phyloP scores from a whole-genome alignment of 805 yeast genomes.

The Scheffersomyces spartinae region DNA sequence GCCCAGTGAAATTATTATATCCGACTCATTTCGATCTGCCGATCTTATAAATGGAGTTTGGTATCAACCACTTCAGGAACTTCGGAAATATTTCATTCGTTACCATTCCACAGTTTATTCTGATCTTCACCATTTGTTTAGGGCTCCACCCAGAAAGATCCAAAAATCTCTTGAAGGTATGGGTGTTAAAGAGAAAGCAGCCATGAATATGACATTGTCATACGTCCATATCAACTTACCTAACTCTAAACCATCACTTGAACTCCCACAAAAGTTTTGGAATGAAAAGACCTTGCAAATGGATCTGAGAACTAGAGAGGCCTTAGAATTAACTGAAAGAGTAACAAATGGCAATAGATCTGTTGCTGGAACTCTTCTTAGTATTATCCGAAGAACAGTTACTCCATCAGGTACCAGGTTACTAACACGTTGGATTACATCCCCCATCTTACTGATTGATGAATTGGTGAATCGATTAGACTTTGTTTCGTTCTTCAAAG shows the following conservation, averaged over 20 bases:
- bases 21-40: conserved; percentile 30
- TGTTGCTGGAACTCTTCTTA: conserved; percentile 57
- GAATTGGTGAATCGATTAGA: conserved; percentile 43
- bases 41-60: conserved; percentile 35
- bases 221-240: conserved; percentile 71
- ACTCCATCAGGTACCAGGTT: conserved; percentile 76
- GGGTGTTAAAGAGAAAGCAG: conserved; percentile 44
- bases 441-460: conserved; percentile 54
- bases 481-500: conserved; percentile 20
- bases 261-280: conserved; percentile 50
- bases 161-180: conserved; percentile 13
- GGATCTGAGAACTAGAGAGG: conserved; percentile 69
- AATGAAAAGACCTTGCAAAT: conserved; percentile 53
- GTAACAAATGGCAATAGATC: conserved; percentile 32
- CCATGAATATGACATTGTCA: conserved; percentile 45
- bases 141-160: conserved; percentile 14
- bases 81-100: conserved; percentile 50
- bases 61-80: conserved; percentile 47
- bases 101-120: conserved; percentile 27
- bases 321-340: conserved; percentile 61
- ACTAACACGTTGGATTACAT: conserved; percentile 70
- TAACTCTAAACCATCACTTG: conserved; percentile 47
- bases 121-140: conserved; percentile 29
- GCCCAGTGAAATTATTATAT: conserved; percentile 70
- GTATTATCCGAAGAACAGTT: conserved; percentile 60